Conservation (phyloP, 1,139 yeast genomes). For the Debaryomyces robertsiae region DNA sequence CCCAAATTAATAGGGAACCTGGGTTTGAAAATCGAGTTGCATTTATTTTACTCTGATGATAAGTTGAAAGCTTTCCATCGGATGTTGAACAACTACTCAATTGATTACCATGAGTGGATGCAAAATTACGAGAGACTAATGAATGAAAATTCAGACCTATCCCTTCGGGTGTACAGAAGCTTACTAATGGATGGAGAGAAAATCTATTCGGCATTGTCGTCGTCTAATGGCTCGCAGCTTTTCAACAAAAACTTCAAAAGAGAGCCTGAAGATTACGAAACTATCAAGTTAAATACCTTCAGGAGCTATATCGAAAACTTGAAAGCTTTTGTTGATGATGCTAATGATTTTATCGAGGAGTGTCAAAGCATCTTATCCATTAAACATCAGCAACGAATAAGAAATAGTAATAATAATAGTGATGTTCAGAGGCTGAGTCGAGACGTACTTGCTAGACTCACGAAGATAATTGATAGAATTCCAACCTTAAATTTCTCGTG, state of each 20-base stretch:
- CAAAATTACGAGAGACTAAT: slow-evolving; percentile 45
- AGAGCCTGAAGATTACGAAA: slow-evolving; percentile 17
- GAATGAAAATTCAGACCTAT: slow-evolving; percentile 44
- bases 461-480: slow-evolving; percentile 47
- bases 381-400: slow-evolving; percentile 54
- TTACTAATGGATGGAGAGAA: slow-evolving; percentile 60
- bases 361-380: slow-evolving; percentile 55
- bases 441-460: slow-evolving; percentile 25
- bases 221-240: slow-evolving; percentile 19
- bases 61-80: slow-evolving; percentile 41
- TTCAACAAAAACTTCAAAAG: slow-evolving; percentile 8
- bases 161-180: slow-evolving; percentile 47
- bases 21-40: slow-evolving; percentile 41
- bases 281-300: slow-evolving; percentile 22
- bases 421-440: slow-evolving; percentile 20
- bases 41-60: slow-evolving; percentile 54
- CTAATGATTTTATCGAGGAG: slow-evolving; percentile 56
- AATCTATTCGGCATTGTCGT: slow-evolving; percentile 39
- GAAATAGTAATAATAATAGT: slow-evolving; percentile 24
- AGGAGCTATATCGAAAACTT: slow-evolving; percentile 36
- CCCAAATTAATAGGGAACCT: slow-evolving; percentile 19
- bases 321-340: slow-evolving; percentile 43
- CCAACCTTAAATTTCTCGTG: slow-evolving; percentile 53
- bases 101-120: slow-evolving; percentile 57
- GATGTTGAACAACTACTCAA: slow-evolving; percentile 38